Evolutionary conservation across 2,329 filamentous ascomycete species (phyloP).

Genomic region (Fusarium globosum): DNA sequence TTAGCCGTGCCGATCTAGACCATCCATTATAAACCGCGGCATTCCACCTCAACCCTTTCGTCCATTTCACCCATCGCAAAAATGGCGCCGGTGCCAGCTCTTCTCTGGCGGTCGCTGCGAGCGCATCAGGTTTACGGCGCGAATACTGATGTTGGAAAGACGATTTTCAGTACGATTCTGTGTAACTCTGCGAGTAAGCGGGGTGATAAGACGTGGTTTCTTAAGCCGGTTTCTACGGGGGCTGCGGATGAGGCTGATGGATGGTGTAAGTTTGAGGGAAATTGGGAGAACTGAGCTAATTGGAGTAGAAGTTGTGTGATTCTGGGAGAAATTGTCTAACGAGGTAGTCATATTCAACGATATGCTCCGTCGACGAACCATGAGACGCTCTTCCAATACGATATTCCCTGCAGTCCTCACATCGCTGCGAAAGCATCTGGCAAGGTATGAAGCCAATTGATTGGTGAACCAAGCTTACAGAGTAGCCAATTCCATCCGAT

Average conservation of each 20-base stretch:
- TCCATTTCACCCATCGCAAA: slow-evolving; percentile 21
- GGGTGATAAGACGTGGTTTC: slow-evolving; percentile 67
- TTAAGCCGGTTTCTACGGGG: slow-evolving; percentile 88
- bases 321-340: not conserved
- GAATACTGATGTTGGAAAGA: slow-evolving; percentile 89
- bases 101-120: slow-evolving; percentile 75
- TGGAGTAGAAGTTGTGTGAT: not conserved
- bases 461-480: not conserved
- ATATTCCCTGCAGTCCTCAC: slow-evolving; percentile 81
- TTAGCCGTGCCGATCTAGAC: not conserved
- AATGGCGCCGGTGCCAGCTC: slow-evolving; percentile 64
- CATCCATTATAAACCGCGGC: slow-evolving; percentile 19
- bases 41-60: not conserved
- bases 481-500: slow-evolving; percentile 62
- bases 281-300: not conserved
- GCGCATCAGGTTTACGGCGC: slow-evolving; percentile 83
- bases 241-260: slow-evolving; percentile 76
- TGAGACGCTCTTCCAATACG: slow-evolving; percentile 76
- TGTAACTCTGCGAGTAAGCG: slow-evolving; percentile 68
- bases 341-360: slow-evolving; percentile 69
- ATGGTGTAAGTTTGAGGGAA: slow-evolving; percentile 57
- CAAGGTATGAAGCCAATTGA: slow-evolving; percentile 47
- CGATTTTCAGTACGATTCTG: slow-evolving; percentile 79
- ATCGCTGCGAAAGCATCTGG: slow-evolving; percentile 68
- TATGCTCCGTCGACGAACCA: slow-evolving; percentile 63